phyloP scores from a whole-genome alignment of 1,284 basidiomycete genomes.

The Butyriboletus appendiculatus region DNA sequence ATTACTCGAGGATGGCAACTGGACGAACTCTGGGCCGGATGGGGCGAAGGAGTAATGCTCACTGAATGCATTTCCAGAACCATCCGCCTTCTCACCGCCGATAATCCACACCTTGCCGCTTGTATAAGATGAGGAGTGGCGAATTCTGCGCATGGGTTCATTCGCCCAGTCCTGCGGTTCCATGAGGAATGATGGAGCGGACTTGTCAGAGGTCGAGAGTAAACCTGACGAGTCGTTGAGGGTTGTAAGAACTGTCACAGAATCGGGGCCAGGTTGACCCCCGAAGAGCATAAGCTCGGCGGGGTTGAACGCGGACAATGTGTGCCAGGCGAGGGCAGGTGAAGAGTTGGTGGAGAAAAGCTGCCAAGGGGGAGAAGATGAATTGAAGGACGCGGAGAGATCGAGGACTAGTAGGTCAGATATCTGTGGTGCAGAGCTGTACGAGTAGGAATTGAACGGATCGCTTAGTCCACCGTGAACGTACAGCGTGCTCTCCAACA shows the following conservation, averaged over 20 bases:
- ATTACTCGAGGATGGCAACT: slow-evolving; percentile 50
- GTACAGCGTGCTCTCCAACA: slow-evolving; percentile 63
- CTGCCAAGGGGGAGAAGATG: slow-evolving; percentile 66
- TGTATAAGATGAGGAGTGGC: slow-evolving; percentile 61
- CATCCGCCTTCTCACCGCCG: slow-evolving; percentile 78
- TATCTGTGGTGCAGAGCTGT: slow-evolving; percentile 71
- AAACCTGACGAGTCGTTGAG: slow-evolving; percentile 64
- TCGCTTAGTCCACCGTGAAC: slow-evolving; percentile 82
- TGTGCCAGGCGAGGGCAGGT: slow-evolving; percentile 79
- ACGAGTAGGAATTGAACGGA: slow-evolving; percentile 64
- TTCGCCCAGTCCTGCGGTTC: slow-evolving; percentile 57
- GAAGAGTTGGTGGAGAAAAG: slow-evolving; percentile 50
- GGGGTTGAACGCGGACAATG: slow-evolving; percentile 63
- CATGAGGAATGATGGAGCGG: slow-evolving; percentile 46
- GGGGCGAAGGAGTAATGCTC: slow-evolving; percentile 69
- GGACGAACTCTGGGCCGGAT: slow-evolving; percentile 49
- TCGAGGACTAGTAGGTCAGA: slow-evolving; percentile 72
- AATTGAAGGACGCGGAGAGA: slow-evolving; percentile 58
- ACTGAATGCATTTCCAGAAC: slow-evolving; percentile 61
- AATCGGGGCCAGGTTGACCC: slow-evolving; percentile 66
- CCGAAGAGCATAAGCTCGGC: slow-evolving; percentile 68
- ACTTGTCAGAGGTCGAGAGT: slow-evolving; percentile 45
- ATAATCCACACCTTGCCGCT: slow-evolving; percentile 53
- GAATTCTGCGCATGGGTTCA: slow-evolving; percentile 73
- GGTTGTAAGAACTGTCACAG: slow-evolving; percentile 51